Conservation (phyloP, 345 rosid species). For the Salix koriyanagi region DNA sequence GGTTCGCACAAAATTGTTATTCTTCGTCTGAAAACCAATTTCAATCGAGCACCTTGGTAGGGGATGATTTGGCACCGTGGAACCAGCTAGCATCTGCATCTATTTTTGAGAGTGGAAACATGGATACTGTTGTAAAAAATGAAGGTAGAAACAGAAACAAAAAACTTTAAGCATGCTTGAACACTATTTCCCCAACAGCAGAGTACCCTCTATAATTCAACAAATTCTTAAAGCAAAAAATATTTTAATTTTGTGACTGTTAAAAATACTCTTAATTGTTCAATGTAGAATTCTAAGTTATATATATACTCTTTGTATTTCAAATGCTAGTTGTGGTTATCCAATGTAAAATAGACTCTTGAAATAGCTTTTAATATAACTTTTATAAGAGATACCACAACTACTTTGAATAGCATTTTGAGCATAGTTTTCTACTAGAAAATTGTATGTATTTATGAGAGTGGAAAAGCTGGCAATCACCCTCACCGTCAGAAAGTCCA, state of each 20-base stretch:
- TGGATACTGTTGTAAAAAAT: not conserved
- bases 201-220: no score
- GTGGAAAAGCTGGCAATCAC: not conserved
- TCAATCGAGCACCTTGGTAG: slow-evolving; percentile 1
- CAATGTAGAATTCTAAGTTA: no score
- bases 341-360: no score
- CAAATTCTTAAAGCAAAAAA: no score
- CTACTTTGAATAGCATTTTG: slow-evolving; percentile 22
- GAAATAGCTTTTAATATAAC: no score
- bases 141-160: no score
- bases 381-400: not conserved
- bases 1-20: not conserved
- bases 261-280: no score
- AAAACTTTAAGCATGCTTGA: no score
- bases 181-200: no score
- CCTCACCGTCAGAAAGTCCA: slow-evolving; percentile 22
- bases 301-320: no score
- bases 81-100: slow-evolving; percentile 18
- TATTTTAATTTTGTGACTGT: no score
- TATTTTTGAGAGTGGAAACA: not conserved
- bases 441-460: not conserved
- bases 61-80: slow-evolving; percentile 9
- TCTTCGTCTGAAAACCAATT: slow-evolving; percentile 11
- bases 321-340: no score
- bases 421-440: slow-evolving; percentile 19